Conservation (phyloP, 2,329 filamentous ascomycete genomes). For the Fusarium luffae region DNA sequence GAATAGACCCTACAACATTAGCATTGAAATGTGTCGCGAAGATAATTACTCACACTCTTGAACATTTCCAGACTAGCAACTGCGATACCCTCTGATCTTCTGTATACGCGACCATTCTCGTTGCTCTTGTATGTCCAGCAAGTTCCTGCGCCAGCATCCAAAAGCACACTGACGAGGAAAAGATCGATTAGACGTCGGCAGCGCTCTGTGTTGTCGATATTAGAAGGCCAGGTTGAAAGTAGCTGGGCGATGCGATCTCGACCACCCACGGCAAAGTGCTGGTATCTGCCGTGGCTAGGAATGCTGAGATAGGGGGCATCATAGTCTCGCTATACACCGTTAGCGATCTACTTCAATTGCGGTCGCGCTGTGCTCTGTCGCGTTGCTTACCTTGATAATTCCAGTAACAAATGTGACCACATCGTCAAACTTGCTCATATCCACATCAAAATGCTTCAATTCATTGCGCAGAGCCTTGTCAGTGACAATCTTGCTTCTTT, state of each 20-base stretch:
- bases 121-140: conserved; percentile 93
- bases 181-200: conserved; percentile 81
- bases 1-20: conserved; percentile 73
- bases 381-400: conserved; percentile 82
- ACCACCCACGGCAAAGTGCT: conserved; percentile 86
- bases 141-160: conserved; percentile 90
- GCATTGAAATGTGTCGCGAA: conserved; percentile 14
- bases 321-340: conserved; percentile 61
- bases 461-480: conserved; percentile 81
- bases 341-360: background rate
- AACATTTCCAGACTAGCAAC: conserved; percentile 88
- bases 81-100: conserved; percentile 88
- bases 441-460: conserved; percentile 88
- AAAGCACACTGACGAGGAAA: conserved; percentile 81
- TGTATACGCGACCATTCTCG: conserved; percentile 84
- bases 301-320: conserved; percentile 70
- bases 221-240: conserved; percentile 74
- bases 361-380: background rate
- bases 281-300: conserved; percentile 86
- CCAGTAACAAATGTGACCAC: conserved; percentile 89
- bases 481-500: conserved; percentile 78
- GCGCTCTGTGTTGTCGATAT: conserved; percentile 77
- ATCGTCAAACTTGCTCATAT: conserved; percentile 83
- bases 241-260: conserved; percentile 78
- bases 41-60: conserved; percentile 68